Evolutionary conservation across 371 early-diverging fungal genomes (phyloP).

Genomic region (Blakeslea trispora): DNA sequence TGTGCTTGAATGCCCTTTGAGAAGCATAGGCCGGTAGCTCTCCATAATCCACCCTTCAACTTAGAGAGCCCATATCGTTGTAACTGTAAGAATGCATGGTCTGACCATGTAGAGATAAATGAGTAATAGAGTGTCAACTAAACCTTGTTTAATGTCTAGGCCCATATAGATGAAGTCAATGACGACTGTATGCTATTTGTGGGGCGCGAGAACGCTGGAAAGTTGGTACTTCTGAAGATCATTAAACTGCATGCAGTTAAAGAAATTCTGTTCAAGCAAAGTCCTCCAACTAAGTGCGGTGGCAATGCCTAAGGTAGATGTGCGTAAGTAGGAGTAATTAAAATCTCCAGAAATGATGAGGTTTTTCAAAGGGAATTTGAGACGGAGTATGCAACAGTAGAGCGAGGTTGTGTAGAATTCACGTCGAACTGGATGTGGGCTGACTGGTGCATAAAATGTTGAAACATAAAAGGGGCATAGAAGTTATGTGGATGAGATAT

Average conservation of each 20-base stretch:
- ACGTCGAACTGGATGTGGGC: not conserved
- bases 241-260: not conserved
- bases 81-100: conserved; percentile 3
- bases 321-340: not conserved
- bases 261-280: not conserved
- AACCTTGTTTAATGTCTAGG: not conserved
- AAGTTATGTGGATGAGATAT: conserved; percentile 1
- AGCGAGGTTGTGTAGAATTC: not conserved
- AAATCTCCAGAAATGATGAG: conserved; percentile 6
- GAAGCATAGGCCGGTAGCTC: conserved; percentile 8
- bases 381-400: not conserved
- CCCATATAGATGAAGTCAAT: conserved; percentile 8
- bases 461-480: not conserved
- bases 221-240: not conserved
- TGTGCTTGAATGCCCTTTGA: no score
- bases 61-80: not conserved
- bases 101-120: not conserved
- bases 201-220: not conserved
- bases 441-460: not conserved
- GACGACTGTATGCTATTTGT: not conserved
- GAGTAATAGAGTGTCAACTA: not conserved
- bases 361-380: not conserved
- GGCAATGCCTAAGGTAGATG: not conserved
- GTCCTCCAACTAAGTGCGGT: not conserved
- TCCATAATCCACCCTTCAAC: conserved; percentile 5